A percentile compares a stretch with the other conserved stretches of the same genome.
Evolutionary conservation across 2,329 filamentous ascomycete species (phyloP).

Genomic region (Aureobasidium uvarum): DNA sequence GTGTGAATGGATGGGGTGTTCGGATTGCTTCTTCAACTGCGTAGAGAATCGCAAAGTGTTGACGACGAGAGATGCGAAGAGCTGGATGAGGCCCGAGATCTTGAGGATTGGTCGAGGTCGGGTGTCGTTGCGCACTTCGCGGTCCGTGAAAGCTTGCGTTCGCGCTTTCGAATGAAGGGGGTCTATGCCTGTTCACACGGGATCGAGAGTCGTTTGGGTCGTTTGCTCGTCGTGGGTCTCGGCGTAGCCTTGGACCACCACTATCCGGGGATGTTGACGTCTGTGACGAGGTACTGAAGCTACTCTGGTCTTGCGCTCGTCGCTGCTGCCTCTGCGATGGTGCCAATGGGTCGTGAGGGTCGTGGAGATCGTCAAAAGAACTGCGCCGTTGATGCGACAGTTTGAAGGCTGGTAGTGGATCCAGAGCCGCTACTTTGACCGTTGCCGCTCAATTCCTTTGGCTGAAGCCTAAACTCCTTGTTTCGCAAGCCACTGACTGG

Average conservation of each 20-base stretch:
- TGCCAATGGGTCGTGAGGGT: constrained; percentile 50
- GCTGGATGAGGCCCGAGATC: constrained; percentile 52
- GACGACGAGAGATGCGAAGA: constrained; percentile 74
- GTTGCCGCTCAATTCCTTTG: constrained; percentile 9
- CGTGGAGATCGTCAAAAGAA: constrained; percentile 49
- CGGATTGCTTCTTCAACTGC: constrained; percentile 87
- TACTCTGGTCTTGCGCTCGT: constrained; percentile 31
- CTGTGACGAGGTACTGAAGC: constrained; percentile 39
- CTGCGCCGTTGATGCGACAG: constrained; percentile 26
- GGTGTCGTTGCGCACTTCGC: constrained; percentile 36
- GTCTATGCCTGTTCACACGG: constrained; percentile 41
- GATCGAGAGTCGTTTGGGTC: constrained; percentile 46
- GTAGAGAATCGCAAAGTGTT: constrained; percentile 86
- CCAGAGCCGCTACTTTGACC: constrained; percentile 26
- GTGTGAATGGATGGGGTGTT: constrained; percentile 76
- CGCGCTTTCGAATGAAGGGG: constrained; percentile 46
- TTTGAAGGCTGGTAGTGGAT: constrained; percentile 23
- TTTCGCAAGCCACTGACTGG: neutral
- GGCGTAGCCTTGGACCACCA: constrained; percentile 51
- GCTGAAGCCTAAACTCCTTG: constrained; percentile 13
- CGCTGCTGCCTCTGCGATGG: constrained; percentile 34
- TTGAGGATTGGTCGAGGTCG: constrained; percentile 34
- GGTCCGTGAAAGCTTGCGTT: constrained; percentile 29
- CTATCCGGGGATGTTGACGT: constrained; percentile 55
- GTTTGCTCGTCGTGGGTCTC: constrained; percentile 46